phyloP scores from a whole-genome alignment of 805 yeast species.

The Ogataea parapolymorpha region DNA sequence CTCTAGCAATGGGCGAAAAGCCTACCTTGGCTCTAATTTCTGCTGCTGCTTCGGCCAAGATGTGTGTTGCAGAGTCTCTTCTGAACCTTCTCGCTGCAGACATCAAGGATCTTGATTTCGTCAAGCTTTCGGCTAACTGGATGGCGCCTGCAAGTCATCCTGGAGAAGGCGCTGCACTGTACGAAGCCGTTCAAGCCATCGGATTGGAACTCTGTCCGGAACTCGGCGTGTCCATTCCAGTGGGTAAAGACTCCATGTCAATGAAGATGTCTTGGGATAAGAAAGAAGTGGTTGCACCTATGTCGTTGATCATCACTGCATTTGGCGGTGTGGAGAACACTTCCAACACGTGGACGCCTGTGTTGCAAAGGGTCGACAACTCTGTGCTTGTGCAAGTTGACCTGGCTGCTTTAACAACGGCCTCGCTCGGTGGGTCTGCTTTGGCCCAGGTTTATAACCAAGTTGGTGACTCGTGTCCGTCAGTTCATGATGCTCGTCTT shows the following conservation, averaged over 20 bases:
- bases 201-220: conserved; percentile 94
- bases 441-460: conserved; percentile 89
- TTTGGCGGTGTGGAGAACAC: conserved; percentile 86
- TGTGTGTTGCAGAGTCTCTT: conserved; percentile 93
- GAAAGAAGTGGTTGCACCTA: conserved; percentile 92
- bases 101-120: conserved; percentile 64
- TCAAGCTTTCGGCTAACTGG: conserved; percentile 96
- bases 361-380: conserved; percentile 47
- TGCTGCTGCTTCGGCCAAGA: conserved; percentile 88
- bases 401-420: conserved; percentile 51
- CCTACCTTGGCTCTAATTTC: conserved; percentile 87
- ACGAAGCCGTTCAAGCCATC: conserved; percentile 95
- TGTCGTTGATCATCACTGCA: conserved; percentile 86
- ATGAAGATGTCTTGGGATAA: conserved; percentile 98
- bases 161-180: conserved; percentile 93
- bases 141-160: conserved; percentile 95
- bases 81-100: conserved; percentile 89
- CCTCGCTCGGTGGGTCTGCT: conserved; percentile 88
- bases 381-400: conserved; percentile 77
- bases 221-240: conserved; percentile 89
- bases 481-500: conserved; percentile 63
- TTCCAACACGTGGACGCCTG: conserved; percentile 93
- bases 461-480: conserved; percentile 80
- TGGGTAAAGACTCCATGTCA: conserved; percentile 98
- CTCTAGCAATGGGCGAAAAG: conserved; percentile 95